Evolutionary conservation across 768 basidiomycete species (phyloP), one percentile per base, ranked within the genome.

Genomic region (Russula sp.): DNA sequence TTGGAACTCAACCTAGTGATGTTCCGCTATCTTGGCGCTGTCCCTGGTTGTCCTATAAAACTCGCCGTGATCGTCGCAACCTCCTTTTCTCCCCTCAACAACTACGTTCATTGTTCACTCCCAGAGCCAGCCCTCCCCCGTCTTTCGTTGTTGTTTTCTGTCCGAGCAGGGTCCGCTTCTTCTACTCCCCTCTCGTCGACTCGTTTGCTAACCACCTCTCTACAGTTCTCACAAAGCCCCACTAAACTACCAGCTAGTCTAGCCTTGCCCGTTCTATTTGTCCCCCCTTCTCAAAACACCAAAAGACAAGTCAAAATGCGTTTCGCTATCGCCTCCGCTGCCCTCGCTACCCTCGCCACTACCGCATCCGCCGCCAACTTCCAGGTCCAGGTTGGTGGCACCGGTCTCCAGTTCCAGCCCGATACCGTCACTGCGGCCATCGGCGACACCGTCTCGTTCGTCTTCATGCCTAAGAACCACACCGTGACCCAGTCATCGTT

Each of bases 141-240:
- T 72, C 73, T 75, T 73, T 69, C 74, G 73, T 71, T 73, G 62
- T 71, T 66, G 63, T 59, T 20, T 27, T 27, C 27, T 27, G 13
- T 63, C 68, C 76, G 80, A 82, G 80, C 80, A 77, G 80, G 73
- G 80, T 80, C 39, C 65, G 78, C 74, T 58, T 11, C 50, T 18
- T 10, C 18, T 20, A 7, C 16, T 1, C 2, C 34, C 57, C 4
- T 22, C 27, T 18, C 14, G 3, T 40, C 6, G 0, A 34, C 20
- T 8, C 40, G 1, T 34, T 37, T 32, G 13, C 42, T 51, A n/a
- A 54, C 37, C 5, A 39, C 20, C 42, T 7, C 2, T 4, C 18
- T 5, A 16, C 48, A 68, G 67, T 68, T 64, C 67, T 68, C 67
- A 47, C 65, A 59, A 62, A 66, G 55, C 52, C 65, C 34, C 20